phyloP scores from a whole-genome alignment of 805 yeast species.

The Aciculoconidium aculeatum region DNA sequence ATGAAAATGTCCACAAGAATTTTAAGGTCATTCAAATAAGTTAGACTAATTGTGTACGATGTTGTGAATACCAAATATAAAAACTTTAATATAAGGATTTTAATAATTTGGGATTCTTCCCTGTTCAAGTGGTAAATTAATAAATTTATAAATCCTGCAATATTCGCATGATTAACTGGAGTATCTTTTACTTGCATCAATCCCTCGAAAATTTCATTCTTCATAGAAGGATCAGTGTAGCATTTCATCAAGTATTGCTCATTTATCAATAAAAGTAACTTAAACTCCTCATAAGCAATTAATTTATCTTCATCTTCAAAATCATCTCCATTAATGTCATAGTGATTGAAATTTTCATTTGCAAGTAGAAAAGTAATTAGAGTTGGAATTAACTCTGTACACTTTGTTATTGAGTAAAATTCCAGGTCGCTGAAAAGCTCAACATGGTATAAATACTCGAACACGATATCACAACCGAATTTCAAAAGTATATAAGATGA shows the following conservation, averaged over 20 bases:
- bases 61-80: conserved; percentile 70
- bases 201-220: conserved; percentile 50
- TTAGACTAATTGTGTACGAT: conserved; percentile 54
- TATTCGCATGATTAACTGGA: conserved; percentile 16
- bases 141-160: conserved; percentile 68
- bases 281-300: conserved; percentile 58
- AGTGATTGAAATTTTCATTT: conserved; percentile 30
- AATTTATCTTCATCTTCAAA: conserved; percentile 49
- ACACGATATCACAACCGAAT: conserved; percentile 35
- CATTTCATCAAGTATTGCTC: conserved; percentile 79
- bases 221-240: conserved; percentile 22
- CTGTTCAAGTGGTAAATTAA: conserved; percentile 61
- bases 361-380: conserved; percentile 25
- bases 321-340: conserved; percentile 30
- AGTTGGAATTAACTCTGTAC: conserved; percentile 22
- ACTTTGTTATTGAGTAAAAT: conserved; percentile 21
- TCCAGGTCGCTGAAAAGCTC: conserved; percentile 31
- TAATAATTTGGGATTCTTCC: conserved; percentile 62
- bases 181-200: conserved; percentile 39
- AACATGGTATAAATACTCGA: conserved; percentile 33
- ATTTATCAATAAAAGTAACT: conserved; percentile 66
- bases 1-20: conserved; percentile 79
- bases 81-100: conserved; percentile 73
- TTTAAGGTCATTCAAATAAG: conserved; percentile 78
- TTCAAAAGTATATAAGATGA: conserved; percentile 29